Evolutionary conservation across 179 eudicot species (phyloP), one percentile per base, ranked within the genome.

Genomic region (Heliamphora pulchella): DNA sequence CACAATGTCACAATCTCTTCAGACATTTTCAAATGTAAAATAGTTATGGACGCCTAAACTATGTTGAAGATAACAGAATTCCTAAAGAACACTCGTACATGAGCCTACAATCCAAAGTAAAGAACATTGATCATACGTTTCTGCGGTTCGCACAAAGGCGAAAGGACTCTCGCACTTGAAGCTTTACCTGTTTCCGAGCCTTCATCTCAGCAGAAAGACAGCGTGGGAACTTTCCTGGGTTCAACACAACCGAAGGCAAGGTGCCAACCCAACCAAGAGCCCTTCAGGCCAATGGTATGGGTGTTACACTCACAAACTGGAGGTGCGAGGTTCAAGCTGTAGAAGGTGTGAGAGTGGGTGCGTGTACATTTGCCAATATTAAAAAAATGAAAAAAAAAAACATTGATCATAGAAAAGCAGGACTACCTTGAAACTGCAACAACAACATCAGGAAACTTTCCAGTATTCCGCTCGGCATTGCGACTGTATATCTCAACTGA

Each of bases 391-490:
- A 31, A 78, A 5, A 48, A 51, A 5, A 63, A 20, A 63, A 18
- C 9, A 65, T 54, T 44, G 22, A 54, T 14, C 62, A 77, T 5
- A 5, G 53, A 54, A 39, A 54, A 39, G 69, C 53, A 44, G 74
- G 44, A 79, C 79, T 86, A 94, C 98, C 98, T 94, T 39, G 89
- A 74, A 76, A 88, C 85, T 18, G 90, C 87, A 80, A 78, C 86
- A 77, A 88, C 91, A 74, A 96, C 97, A 89, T 96, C 99, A 74
- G 98, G 97, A 80, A 89, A 96, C 87, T 96, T 94, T 79, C 92
- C 99, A 75, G 99, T 91, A 78, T 92, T 96, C 76, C 91, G 82
- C 81, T 94, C 98, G 58, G 98, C 99, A 92, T 92, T 96, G 69
- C 99, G 87, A 86, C 99, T 94, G 84, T 92, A 96, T 80, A 96